Evolutionary conservation across 2,329 filamentous ascomycete genomes (phyloP), one percentile per base, ranked within the genome.

Genomic region (Cryoendolithus antarcticus): DNA sequence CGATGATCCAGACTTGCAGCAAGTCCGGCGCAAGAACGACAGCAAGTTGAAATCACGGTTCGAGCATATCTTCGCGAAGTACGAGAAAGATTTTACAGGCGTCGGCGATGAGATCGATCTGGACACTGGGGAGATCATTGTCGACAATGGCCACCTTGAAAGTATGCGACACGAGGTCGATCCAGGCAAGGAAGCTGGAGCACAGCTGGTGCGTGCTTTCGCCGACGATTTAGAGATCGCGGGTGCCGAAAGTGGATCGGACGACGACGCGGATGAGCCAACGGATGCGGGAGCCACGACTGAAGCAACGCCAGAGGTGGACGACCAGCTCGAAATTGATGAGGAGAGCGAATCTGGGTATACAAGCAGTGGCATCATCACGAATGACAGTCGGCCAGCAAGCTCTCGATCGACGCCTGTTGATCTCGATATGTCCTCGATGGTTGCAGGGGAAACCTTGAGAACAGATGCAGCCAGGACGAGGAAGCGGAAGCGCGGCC

Each of bases 31-130:
- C 6, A 45, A 71, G 39, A 82, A 86, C 41, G 78, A 84, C 45
- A 65, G 70, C 46, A 77, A 77, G 42, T 72, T 94, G 31, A 89
- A 91, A 58, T 79, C 77, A n/a, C 77, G 77, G 4, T 91, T 93
- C 57, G 86, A 94, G 55, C 68, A 75, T 40, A 93, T 96, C 40
- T 94, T 94, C 56, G 75, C 81, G 44, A 95, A 93, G 59, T 95
- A 93, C 58, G 78, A 72, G 38, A 78, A 71, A 47, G 82, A 95
- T 57, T 94, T 94, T 53, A 77, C 77, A 2, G 82, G 79, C 4
- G 71, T 89, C 37, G 86, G 81, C 39, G 89, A 96, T 59, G 86
- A 94, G 62, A 86, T 96, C 52, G 85, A 96, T 59, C 67, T 94
- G 41, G 67, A 70, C 36, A 89, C 83, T 0, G 86, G 85, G 39